Evolutionary conservation across 257 asterid species (phyloP).

Genomic region (Eucommia ulmoides): DNA sequence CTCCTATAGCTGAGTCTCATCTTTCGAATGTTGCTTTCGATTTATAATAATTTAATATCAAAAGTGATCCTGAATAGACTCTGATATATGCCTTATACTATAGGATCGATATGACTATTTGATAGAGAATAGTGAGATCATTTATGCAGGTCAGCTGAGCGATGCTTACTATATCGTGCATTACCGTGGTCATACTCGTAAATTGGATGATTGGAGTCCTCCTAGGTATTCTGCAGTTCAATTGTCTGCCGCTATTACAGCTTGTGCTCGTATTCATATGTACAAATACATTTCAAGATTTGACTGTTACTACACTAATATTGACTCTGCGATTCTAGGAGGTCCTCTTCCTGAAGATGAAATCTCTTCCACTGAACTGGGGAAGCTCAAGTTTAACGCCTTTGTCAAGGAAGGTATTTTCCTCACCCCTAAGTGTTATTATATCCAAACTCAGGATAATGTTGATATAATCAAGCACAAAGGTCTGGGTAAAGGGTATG

Average conservation of each 20-base stretch:
- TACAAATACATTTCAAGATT: background rate
- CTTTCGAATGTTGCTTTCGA: too few relatives aligned
- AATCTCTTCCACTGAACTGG: background rate
- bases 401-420: background rate
- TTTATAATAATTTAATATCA: too few relatives aligned
- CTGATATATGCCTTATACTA: too few relatives aligned
- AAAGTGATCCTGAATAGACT: too few relatives aligned
- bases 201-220: background rate
- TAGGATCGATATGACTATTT: too few relatives aligned
- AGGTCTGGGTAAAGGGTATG: too few relatives aligned
- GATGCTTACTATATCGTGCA: background rate
- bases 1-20: too few relatives aligned
- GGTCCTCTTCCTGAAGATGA: background rate
- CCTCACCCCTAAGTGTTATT: background rate
- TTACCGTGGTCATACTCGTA: background rate
- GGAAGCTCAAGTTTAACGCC: background rate
- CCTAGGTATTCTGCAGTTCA: background rate
- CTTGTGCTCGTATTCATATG: background rate
- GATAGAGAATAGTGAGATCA: too few relatives aligned
- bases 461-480: background rate
- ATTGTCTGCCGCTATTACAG: background rate
- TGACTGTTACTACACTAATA: background rate
- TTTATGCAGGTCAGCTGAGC: too few relatives aligned
- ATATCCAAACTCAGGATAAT: background rate
- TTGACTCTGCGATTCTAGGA: background rate